phyloP scores from a whole-genome alignment of 257 asterid species.

The Parsonsia alboflavescens region DNA sequence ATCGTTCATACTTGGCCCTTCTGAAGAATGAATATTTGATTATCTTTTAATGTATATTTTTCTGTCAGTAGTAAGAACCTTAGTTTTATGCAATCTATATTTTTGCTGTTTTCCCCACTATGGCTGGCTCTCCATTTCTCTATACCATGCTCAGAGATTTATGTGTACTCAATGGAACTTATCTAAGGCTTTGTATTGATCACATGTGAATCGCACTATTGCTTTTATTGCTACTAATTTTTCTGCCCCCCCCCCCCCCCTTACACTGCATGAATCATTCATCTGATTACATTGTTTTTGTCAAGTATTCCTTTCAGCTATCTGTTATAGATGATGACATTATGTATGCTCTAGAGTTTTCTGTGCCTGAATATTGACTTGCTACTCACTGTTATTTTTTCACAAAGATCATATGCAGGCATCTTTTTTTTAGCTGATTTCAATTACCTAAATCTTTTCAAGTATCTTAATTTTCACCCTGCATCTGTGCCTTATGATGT shows the following conservation, averaged over 20 bases:
- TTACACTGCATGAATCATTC: neutral
- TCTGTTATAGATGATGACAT: neutral
- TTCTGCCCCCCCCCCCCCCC: too few species aligned
- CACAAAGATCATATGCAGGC: too few species aligned
- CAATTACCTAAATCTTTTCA: conserved; percentile 16
- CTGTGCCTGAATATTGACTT: neutral
- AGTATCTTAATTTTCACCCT: conserved; percentile 11
- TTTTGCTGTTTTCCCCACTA: too few species aligned
- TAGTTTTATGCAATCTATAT: neutral
- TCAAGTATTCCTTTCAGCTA: neutral
- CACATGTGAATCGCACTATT: neutral
- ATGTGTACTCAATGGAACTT: neutral
- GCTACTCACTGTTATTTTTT: too few species aligned
- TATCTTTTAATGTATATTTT: neutral
- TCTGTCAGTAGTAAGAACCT: neutral
- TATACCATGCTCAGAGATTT: neutral
- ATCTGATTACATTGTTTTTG: neutral
- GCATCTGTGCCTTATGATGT: conserved; percentile 17
- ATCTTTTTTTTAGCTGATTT: neutral
- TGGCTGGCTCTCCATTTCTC: neutral
- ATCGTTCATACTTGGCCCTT: neutral
- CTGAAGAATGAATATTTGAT: neutral
- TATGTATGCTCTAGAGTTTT: neutral
- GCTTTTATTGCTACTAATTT: neutral
- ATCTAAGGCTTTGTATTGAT: neutral